Percentiles rank a stretch among this genome's conserved stretches.
Evolutionary conservation across 2,329 filamentous ascomycete species (phyloP).

Genomic region (Thelonectria blattea): DNA sequence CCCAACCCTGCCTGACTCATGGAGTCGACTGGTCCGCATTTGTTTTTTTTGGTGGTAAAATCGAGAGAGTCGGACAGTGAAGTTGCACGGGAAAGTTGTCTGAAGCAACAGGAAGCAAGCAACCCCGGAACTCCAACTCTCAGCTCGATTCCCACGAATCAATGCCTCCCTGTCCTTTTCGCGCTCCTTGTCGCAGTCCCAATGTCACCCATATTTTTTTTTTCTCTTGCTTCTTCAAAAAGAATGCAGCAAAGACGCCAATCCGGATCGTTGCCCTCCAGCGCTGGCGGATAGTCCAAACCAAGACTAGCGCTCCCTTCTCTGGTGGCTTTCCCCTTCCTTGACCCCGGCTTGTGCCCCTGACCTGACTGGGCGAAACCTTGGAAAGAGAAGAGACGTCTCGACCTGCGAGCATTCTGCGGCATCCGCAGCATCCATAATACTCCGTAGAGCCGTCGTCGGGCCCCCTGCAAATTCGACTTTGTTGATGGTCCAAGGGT

Average conservation of each 20-base stretch:
- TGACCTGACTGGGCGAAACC: constrained; percentile 7
- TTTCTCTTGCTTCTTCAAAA: background rate
- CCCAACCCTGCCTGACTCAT: constrained; percentile 6
- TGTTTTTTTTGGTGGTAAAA: background rate
- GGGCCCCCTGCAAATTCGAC: background rate
- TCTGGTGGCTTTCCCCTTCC: constrained; percentile 12
- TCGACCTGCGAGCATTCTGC: background rate
- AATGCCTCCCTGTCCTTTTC: background rate
- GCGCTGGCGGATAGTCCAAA: background rate
- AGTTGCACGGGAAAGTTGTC: too few species aligned
- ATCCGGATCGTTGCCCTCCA: constrained; percentile 13
- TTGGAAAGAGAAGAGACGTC: background rate
- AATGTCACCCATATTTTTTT: background rate
- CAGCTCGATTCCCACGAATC: background rate
- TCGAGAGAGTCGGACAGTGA: background rate
- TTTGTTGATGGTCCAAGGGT: background rate
- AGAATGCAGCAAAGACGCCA: constrained; percentile 1
- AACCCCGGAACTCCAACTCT: background rate
- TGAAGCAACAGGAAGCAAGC: background rate
- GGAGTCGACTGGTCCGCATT: background rate
- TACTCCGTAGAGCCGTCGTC: too few species aligned
- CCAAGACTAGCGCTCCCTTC: background rate
- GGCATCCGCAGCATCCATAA: background rate
- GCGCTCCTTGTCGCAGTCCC: background rate
- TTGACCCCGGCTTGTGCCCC: background rate